Evolutionary conservation across 1,284 basidiomycete genomes (phyloP).

Genomic region (Dichomitus squalens): DNA sequence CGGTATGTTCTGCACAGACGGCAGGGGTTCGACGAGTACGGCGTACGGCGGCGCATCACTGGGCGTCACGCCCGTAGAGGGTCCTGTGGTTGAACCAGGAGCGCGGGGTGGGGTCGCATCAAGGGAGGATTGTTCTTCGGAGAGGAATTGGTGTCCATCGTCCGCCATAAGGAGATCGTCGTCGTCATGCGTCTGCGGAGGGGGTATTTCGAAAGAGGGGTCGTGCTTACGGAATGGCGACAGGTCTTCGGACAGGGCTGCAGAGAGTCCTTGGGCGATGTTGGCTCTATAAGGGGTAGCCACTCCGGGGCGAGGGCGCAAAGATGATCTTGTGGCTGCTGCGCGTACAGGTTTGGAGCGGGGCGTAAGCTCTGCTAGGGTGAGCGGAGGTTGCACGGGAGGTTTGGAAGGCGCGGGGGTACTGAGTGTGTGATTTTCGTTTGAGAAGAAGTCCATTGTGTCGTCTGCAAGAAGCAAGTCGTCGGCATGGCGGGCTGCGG

Average conservation of each 20-base stretch:
- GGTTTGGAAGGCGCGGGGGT: conserved; percentile 20
- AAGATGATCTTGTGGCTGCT: conserved; percentile 22
- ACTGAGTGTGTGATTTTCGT: conserved; percentile 21
- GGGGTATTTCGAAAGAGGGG: conserved; percentile 28
- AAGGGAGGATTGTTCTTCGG: conserved; percentile 10
- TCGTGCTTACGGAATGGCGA: conserved; percentile 27
- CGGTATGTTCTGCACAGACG: background rate
- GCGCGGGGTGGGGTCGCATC: conserved; percentile 3
- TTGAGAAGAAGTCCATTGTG: conserved; percentile 28
- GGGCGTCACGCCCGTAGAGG: conserved; percentile 6
- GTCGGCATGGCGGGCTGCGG: conserved; percentile 16
- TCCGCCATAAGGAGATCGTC: conserved; percentile 23
- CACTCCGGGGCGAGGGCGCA: conserved; percentile 25
- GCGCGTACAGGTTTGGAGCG: conserved; percentile 22
- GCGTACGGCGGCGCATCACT: background rate
- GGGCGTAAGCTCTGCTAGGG: conserved; percentile 33
- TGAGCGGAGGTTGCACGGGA: conserved; percentile 19
- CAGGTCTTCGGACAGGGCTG: conserved; percentile 29
- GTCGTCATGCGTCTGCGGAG: background rate
- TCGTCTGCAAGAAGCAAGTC: conserved; percentile 32
- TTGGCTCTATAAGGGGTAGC: conserved; percentile 28
- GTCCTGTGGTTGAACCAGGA: conserved; percentile 7
- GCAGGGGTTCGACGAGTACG: background rate
- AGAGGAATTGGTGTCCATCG: conserved; percentile 16
- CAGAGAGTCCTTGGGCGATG: conserved; percentile 24